phyloP scores from a whole-genome alignment of 2,329 filamentous ascomycete genomes.

The Nectriaceae sp. region DNA sequence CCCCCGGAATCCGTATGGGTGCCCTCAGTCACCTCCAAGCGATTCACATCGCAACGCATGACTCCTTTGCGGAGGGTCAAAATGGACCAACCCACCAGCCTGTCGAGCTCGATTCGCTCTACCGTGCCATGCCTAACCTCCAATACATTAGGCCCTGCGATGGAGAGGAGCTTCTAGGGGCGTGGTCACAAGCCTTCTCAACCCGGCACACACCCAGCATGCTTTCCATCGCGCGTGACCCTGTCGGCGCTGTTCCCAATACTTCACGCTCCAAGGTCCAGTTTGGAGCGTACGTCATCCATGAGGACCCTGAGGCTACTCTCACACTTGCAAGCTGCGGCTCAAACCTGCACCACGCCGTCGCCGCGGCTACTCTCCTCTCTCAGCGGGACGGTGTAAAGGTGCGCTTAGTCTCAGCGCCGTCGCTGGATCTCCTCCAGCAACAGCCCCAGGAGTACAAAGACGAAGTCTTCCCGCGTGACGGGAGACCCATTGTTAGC shows the following conservation, averaged over 20 bases:
- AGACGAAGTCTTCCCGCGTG: neutral
- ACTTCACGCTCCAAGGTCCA: neutral
- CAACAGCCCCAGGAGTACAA: neutral
- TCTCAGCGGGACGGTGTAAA: neutral
- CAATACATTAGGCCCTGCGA: neutral
- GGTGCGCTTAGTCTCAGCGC: neutral
- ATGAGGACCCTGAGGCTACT: neutral
- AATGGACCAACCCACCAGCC: conserved; percentile 63
- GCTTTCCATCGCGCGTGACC: neutral
- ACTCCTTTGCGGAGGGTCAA: conserved; percentile 57
- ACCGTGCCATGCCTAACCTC: conserved; percentile 18
- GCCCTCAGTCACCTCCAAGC: conserved; percentile 53
- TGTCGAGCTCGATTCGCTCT: conserved; percentile 54
- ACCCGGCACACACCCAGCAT: neutral
- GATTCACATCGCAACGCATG: conserved; percentile 61
- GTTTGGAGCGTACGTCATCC: neutral
- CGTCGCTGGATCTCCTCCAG: neutral
- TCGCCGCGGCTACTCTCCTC: neutral
- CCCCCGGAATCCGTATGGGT: conserved; percentile 47
- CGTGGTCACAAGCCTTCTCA: neutral
- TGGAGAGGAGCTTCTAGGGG: neutral
- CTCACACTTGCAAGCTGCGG: neutral
- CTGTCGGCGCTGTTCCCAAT: neutral
- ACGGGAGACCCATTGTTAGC: neutral
- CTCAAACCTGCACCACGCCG: neutral